Base-by-base conservation (phyloP, 768 basidiomycete genomes). In the Mycena vitilis region DNA sequence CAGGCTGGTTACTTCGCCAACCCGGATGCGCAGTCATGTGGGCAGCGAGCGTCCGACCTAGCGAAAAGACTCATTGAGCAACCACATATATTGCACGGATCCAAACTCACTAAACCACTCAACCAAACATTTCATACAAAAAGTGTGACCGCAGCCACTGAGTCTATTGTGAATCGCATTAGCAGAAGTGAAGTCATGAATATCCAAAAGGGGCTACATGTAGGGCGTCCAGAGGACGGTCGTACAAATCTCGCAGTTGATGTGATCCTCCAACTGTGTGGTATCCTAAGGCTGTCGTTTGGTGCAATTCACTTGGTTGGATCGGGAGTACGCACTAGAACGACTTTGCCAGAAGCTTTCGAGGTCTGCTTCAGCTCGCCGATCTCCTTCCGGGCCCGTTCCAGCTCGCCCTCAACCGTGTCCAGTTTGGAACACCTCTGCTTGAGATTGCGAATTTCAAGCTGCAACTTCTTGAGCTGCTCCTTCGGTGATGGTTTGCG, bases 101-200 rank as follows among this genome's bases (percentile, higher is more conserved):
- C 45, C 30, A 1, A 2, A 65, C 68, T 40, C 4, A 60, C 76
- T 74, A 53, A 86, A 85, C 85, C 85, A 86, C 71, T 88, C 86
- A 53, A 82, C 80, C 10, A 93, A 81, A 71, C 91, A 93, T 7
- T 75, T 75, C 68, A 85, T 79, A 74, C 91, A 94, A 74, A 89
- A 92, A 0, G 87, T 86, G 76, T 94, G 92, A 4, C 92, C 92
- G 62, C 92, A 94, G 47, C 83, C 84, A 8, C 86, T 77, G 23
- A 93, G 81, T 7, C 91, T 93, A 11, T 42, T 71, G 40, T 22
- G 13, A 2, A 63, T 40, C 23, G 34, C n/a, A 8, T 25, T 20
- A 22, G 38, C 53, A 36, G 47, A 42, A 34, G 18, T 36, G 47
- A 42, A 34, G 18, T 36, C 51, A 10, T n/a, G 12, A 30, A 16